Base-by-base conservation (phyloP, 2,329 filamentous ascomycete species). In the Neofusicoccum sp. region DNA sequence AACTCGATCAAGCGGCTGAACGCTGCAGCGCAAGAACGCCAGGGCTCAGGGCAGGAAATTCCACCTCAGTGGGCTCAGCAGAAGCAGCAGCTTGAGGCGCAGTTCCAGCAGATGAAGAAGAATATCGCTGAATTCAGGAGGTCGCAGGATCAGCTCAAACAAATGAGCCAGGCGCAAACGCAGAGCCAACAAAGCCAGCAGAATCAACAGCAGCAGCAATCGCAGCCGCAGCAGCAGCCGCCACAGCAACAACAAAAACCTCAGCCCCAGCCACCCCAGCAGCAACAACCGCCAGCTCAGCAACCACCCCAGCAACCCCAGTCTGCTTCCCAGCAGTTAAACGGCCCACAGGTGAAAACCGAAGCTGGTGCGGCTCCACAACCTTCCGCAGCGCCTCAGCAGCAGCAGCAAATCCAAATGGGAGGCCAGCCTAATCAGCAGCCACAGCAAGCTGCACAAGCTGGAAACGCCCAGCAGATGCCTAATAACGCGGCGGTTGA, bases 61-160 rank as follows among this genome's bases (percentile, higher is more conserved):
- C 69, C 73, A 7, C 67, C 66, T 12, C 72, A 77, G 31, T 34
- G 75, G 31, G 59, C 70, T 1, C 64, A 56, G 8, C 68, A 72
- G 54, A 75, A 73, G 62, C 56, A 64, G 45, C 67, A 69, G 28
- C 60, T 71, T 28, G 72, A 76, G 63, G 68, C 72, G 56, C 71
- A 74, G 44, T 73, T 74, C 49, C 63, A 68, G 2, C 52, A 64
- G 6, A 70, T 70, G 34, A 74, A 74, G 61, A 67, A 69, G 11
- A 74, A 70, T 47, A 67, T 77, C 9, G 71, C 76, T 1, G 74
- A 73, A 31, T 77, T 78, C 43, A 68, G 74, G 37, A 69, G 69
- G 36, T 68, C 73, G 59, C 75, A 77, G 63, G 69, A 67, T 31
- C 64, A 69, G 47, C 74, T 71, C 69, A 77, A 74, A 67, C 61